Conservation (phyloP, 192 early-diverging fungal species). For the Chytriomyces confervae region DNA sequence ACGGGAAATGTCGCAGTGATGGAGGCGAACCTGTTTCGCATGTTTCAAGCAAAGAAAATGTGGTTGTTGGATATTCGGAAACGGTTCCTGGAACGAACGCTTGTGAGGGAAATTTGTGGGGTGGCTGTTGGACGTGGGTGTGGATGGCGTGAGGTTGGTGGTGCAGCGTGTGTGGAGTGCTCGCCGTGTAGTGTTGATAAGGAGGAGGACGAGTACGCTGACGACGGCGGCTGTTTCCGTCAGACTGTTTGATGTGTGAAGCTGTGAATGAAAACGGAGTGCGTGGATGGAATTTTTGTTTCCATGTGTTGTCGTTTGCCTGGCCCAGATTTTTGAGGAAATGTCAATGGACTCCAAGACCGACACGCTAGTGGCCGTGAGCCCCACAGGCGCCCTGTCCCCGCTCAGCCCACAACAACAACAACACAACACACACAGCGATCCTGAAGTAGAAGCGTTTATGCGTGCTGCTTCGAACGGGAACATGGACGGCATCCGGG, state of each 20-base stretch:
- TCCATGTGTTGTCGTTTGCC: background rate
- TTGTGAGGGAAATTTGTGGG: background rate
- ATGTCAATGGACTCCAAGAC: background rate
- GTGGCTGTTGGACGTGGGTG: background rate
- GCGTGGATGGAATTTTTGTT: background rate
- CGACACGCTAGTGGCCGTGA: background rate
- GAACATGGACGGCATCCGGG: constrained; percentile 65
- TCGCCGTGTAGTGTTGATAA: too few relatives aligned
- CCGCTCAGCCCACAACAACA: background rate
- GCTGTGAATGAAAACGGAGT: too few relatives aligned
- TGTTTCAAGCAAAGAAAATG: background rate
- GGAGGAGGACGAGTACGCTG: too few relatives aligned
- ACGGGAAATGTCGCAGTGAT: background rate
- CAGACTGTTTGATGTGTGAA: too few relatives aligned
- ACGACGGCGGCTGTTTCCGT: too few relatives aligned
- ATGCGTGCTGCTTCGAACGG: constrained; percentile 74
- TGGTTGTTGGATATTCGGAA: background rate
- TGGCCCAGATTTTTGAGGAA: background rate
- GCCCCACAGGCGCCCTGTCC: background rate
- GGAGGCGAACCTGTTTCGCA: background rate
- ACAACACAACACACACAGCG: background rate
- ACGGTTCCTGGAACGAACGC: background rate
- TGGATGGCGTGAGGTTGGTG: background rate
- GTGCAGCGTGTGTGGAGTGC: too few relatives aligned
- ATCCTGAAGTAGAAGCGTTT: background rate